Evolutionary conservation across 768 basidiomycete species (phyloP), one percentile per base, ranked within the genome.

Genomic region (Dacryopinax primogenitus): DNA sequence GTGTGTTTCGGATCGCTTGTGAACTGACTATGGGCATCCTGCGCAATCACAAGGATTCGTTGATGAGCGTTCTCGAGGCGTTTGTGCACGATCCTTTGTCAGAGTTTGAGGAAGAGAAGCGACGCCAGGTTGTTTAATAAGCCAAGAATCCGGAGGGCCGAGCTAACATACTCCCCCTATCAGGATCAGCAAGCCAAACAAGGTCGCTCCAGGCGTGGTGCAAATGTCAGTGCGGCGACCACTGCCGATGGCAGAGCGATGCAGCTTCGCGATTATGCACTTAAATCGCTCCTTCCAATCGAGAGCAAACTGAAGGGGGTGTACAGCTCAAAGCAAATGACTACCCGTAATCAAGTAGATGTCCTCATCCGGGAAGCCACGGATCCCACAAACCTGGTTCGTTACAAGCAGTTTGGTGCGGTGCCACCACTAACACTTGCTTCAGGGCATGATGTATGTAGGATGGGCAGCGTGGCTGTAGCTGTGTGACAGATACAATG

Each of bases 81-180:
- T 98, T 98, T 73, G 84, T 94, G 33, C 95, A 98, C 70, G 96
- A 99, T 74, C 96, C 96, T 0, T 81, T 99, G 1, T 87, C 94
- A 33, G 95, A 98, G 74, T 98, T 93, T 91, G 88, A 91, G 67
- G 86, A 91, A 44, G 85, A 89, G 73, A 85, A 84, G 67, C 81
- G 85, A 15, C 86, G 83, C 71, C 75, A 84, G 73, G 84, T 86
- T 67, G 9, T 11, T 37, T 28, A 3, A 28, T 62, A 32, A 3
- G 9, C 4, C 33, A 23, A 26, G 37, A 63, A 33, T 69, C 51
- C 6, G 18, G 33, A 65, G 62, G 33, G 35, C 4, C 16, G 15
- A 4, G 45, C 34, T n/a, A 12, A 1, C 1, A 9, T 9, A 33
- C 44, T 18, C 16, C 1, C 0, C 26, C 32, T 33, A 15, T 36